phyloP scores from a whole-genome alignment of 306 rosid genomes.

The Luffa acutangula region DNA sequence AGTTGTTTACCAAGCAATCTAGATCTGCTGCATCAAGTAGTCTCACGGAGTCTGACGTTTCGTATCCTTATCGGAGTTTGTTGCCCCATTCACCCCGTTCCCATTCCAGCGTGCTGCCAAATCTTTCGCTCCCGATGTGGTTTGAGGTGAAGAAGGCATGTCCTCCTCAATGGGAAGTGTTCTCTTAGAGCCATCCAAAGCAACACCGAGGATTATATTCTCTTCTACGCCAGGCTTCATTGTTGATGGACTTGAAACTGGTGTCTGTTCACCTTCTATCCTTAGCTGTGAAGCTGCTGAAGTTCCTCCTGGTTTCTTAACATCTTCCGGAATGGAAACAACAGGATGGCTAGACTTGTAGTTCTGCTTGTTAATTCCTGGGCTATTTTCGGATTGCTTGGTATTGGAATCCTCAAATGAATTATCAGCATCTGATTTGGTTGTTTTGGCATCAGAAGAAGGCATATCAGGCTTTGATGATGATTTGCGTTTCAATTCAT shows the following conservation, averaged over 20 bases:
- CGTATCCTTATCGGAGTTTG: constrained; percentile 32
- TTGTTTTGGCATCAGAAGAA: constrained; percentile 19
- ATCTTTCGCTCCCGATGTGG: constrained; percentile 37
- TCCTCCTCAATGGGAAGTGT: constrained; percentile 82
- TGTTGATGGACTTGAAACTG: constrained; percentile 26
- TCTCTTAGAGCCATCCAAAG: constrained; percentile 88
- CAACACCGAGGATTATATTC: constrained; percentile 85
- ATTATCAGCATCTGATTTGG: constrained; percentile 13
- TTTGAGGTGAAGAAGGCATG: constrained; percentile 21
- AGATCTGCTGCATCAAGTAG: background rate
- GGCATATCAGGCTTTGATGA: constrained; percentile 25
- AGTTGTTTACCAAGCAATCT: background rate
- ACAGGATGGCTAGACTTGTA: constrained; percentile 14
- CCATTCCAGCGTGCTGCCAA: constrained; percentile 43
- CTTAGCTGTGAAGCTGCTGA: constrained; percentile 27
- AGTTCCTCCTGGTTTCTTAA: constrained; percentile 31
- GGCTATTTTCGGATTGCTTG: constrained; percentile 27
- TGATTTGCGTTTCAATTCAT: constrained; percentile 26
- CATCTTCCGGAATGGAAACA: constrained; percentile 26
- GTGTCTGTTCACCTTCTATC: constrained; percentile 41
- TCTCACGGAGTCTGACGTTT: constrained; percentile 27
- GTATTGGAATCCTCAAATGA: constrained; percentile 12
- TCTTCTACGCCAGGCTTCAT: constrained; percentile 54
- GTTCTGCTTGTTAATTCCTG: constrained; percentile 24
- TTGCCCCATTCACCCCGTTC: constrained; percentile 46